Base-by-base conservation (phyloP, 2,329 filamentous ascomycete species). In the Aspergillus arachidicola region DNA sequence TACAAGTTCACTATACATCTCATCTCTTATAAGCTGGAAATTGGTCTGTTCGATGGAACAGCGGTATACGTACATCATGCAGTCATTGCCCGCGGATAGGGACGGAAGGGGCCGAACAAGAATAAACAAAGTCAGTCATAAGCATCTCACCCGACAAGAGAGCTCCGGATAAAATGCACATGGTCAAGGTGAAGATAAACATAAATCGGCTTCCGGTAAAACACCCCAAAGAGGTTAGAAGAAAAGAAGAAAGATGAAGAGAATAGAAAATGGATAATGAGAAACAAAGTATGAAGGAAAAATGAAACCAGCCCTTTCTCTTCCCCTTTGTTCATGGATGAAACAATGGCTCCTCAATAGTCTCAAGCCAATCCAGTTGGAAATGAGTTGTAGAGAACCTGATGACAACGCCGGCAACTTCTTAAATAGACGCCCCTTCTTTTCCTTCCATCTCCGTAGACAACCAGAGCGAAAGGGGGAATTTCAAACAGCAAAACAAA, bases 41-140 rank as follows among this genome's bases (percentile, higher is more conserved):
- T 21, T 30, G 48, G 45, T 58, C 65, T 62, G 65, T 64, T 62
- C 63, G 60, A 63, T 60, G 48, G 57, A 67, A 64, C 63, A 69
- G 68, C 64, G 65, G 66, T 74, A 76, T 75, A 74, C 74, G 70
- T 76, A 77, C 73, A 76, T 76, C 72, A 75, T 72, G 69, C 68
- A 73, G 71, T 75, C 74, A 72, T 76, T 67, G 71, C 70, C 72
- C 69, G 62, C 72, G 64, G 69, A 71, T 64, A 67, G 71, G 63
- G 63, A 67, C 60, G 61, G 63, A 67, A 60, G 66, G 60, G 59
- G 61, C 61, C 62, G 64, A 62, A 64, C 54, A 65, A 63, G 64
- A 59, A 61, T 61, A 57, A 62, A 63, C 58, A 36, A 63, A 63
- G 57, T 48, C 59, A 61, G 63, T 66, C 66, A 64, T 66, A 57